Percentiles rank a stretch among this genome's conserved stretches.
Evolutionary conservation across 108 stramenopile genomes (phyloP).

Genomic region (Cyclotella cryptica): DNA sequence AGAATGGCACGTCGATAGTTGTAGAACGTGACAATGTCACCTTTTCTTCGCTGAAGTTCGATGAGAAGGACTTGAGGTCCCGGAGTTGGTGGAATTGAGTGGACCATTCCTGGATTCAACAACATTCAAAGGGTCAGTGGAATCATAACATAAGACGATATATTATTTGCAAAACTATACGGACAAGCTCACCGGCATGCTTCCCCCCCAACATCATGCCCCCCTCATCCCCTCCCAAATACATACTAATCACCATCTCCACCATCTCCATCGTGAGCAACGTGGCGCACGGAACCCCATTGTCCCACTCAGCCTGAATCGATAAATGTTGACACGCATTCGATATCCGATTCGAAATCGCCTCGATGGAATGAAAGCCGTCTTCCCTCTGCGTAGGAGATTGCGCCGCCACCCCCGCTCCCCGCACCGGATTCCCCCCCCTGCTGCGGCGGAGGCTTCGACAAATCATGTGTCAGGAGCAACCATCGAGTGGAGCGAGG

Average conservation of each 20-base stretch:
- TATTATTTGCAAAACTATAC: background rate
- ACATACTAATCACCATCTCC: conserved; percentile 51
- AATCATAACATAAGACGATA: background rate
- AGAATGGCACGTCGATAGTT: conserved; percentile 74
- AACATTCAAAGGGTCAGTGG: background rate
- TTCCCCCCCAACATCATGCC: conserved; percentile 30
- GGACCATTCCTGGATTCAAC: conserved; percentile 9
- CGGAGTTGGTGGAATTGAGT: conserved; percentile 22
- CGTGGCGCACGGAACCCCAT: conserved; percentile 39
- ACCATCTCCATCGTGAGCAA: conserved; percentile 48
- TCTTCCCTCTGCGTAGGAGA: conserved; percentile 55
- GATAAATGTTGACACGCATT: conserved; percentile 50
- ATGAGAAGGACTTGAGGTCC: conserved; percentile 52
- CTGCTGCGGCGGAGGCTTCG: conserved; percentile 37
- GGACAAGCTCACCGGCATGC: conserved; percentile 23
- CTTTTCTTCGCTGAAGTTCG: conserved; percentile 83
- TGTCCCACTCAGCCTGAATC: conserved; percentile 54
- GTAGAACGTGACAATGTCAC: conserved; percentile 82
- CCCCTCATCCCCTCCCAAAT: conserved; percentile 41
- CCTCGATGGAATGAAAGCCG: conserved; percentile 27
- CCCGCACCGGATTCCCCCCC: conserved; percentile 49
- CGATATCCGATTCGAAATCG: conserved; percentile 44
- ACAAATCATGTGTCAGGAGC: conserved; percentile 62
- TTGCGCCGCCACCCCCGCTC: conserved; percentile 67
- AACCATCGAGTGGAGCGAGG: conserved; percentile 70